phyloP scores from a whole-genome alignment of 2,329 filamentous ascomycete species.

The Cladosporium austrohemisphaericum region DNA sequence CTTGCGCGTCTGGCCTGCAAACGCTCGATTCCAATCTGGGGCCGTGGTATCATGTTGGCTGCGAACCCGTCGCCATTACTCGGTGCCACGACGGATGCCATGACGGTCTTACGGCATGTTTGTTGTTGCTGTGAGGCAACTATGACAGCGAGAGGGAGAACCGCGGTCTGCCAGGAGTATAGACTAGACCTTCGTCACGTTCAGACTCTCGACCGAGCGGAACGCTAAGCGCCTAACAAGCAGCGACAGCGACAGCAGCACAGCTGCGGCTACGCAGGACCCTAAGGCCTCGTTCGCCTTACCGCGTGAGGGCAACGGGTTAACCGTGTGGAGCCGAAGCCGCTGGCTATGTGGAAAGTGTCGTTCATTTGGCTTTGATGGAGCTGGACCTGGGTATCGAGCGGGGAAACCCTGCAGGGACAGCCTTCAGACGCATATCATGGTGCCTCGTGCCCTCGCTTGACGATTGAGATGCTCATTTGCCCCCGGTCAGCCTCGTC shows the following conservation, averaged over 20 bases:
- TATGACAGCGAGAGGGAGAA: slow-evolving; percentile 1
- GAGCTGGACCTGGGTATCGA: slow-evolving; percentile 4
- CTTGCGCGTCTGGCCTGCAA: slow-evolving; percentile 66
- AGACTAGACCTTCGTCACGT: slow-evolving; percentile 4
- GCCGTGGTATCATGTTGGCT: slow-evolving; percentile 58
- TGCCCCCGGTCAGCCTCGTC: neutral
- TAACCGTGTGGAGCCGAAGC: slow-evolving; percentile 14
- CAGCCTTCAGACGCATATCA: neutral
- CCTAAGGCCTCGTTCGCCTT: slow-evolving; percentile 7
- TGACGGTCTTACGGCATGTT: slow-evolving; percentile 15
- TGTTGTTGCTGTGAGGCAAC: too few relatives aligned
- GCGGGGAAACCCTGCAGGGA: slow-evolving; percentile 14
- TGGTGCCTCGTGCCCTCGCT: slow-evolving; percentile 11
- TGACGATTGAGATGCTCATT: neutral
- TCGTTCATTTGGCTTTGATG: slow-evolving; percentile 11
- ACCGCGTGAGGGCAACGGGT: slow-evolving; percentile 7
- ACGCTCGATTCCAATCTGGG: slow-evolving; percentile 77
- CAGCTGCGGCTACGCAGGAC: slow-evolving; percentile 9
- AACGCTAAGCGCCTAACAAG: slow-evolving; percentile 13
- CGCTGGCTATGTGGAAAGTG: slow-evolving; percentile 3
- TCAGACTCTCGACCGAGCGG: slow-evolving; percentile 14
- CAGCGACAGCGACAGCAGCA: slow-evolving; percentile 5
- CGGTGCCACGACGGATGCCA: slow-evolving; percentile 18
- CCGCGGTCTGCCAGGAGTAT: neutral
- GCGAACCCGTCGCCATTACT: slow-evolving; percentile 15